A percentile compares a stretch with the other conserved stretches of the same genome.
Conservation (phyloP, 2,329 filamentous ascomycete genomes). For the Pyrenochaeta sp. region DNA sequence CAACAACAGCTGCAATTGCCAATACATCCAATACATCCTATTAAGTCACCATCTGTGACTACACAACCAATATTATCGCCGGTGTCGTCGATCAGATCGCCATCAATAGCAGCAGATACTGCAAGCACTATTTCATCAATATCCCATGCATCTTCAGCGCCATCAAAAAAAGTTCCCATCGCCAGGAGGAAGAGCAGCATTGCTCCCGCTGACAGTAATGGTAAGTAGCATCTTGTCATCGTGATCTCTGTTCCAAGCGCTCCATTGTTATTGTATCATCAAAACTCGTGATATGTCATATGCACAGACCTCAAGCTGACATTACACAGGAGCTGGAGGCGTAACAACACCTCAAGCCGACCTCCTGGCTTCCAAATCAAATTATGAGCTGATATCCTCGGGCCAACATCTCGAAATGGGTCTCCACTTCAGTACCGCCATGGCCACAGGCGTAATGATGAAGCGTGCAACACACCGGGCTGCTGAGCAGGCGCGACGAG, state of each 20-base stretch:
- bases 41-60: constrained; percentile 22
- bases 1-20: constrained; percentile 17
- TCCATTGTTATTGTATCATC: background rate
- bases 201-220: constrained; percentile 31
- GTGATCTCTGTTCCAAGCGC: background rate
- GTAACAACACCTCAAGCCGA: constrained; percentile 39
- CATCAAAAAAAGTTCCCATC: constrained; percentile 35
- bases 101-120: constrained; percentile 29
- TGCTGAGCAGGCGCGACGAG: constrained; percentile 42
- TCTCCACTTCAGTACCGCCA: constrained; percentile 41
- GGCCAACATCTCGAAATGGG: constrained; percentile 44
- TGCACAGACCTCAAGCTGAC: constrained; percentile 2
- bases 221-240: constrained; percentile 10
- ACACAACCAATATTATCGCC: constrained; percentile 18
- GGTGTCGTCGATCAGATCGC: constrained; percentile 25
- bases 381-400: constrained; percentile 41
- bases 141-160: constrained; percentile 33
- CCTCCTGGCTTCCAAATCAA: constrained; percentile 38
- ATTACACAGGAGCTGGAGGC: constrained; percentile 26
- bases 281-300: constrained; percentile 10
- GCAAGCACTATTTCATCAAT: constrained; percentile 35
- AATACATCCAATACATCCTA: constrained; percentile 24
- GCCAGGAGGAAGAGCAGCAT: constrained; percentile 30
- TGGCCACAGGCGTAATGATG: constrained; percentile 45
- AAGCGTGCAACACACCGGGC: constrained; percentile 42